Conservation (phyloP, 2,329 filamentous ascomycete species). For the Teratosphaeriaceae sp. region DNA sequence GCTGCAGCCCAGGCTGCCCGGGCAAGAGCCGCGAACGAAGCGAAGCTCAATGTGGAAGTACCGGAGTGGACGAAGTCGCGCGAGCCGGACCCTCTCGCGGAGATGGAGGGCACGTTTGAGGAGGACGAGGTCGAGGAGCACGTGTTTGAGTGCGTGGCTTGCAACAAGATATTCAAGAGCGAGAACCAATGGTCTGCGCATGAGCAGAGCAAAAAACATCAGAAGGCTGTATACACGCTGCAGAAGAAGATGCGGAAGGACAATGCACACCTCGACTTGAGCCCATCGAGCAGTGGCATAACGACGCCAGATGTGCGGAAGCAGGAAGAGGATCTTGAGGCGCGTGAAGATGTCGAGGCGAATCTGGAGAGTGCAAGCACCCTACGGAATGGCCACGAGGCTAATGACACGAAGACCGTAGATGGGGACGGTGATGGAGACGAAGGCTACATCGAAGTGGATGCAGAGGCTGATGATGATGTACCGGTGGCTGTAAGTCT, state of each 20-base stretch:
- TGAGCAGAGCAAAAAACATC: constrained; percentile 94
- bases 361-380: constrained; percentile 17
- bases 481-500: no score
- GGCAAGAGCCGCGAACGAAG: constrained; percentile 72
- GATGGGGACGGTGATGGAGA: constrained; percentile 1
- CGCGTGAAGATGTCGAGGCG: constrained; percentile 19
- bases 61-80: constrained; percentile 69
- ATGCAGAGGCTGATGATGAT: no score
- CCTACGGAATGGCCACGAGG: no score
- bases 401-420: no score
- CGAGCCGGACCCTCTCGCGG: constrained; percentile 47
- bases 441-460: constrained; percentile 1
- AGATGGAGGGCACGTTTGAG: constrained; percentile 42
- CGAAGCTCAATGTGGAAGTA: constrained; percentile 59
- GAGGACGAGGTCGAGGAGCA: constrained; percentile 45
- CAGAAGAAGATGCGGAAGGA: constrained; percentile 78
- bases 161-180: constrained; percentile 70
- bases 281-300: constrained; percentile 29
- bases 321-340: no score
- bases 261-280: constrained; percentile 52
- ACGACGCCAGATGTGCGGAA: constrained; percentile 27
- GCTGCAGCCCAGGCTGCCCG: constrained; percentile 78
- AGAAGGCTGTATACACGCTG: constrained; percentile 76
- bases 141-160: constrained; percentile 57
- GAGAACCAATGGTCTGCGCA: constrained; percentile 87